These are phyloP conservation scores for Aspergillus versicolor DNA, from an alignment of 2,329 filamentous ascomycete species.

Conservation along the genomic window DNA sequence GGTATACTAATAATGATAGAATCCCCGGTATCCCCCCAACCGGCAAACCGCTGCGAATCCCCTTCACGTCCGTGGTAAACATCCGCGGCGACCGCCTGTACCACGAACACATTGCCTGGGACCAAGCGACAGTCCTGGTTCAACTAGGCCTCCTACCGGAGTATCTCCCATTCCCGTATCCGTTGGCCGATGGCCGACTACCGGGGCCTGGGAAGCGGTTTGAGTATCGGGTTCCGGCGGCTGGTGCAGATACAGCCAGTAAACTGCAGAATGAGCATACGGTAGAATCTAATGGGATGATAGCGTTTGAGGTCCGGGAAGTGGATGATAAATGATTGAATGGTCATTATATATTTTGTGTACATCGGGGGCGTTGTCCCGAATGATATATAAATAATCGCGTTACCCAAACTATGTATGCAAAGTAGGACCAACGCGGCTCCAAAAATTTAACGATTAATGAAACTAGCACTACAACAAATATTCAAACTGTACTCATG, in stretches of 20 bases:
- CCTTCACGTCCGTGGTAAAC: constrained; percentile 65
- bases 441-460: too few relatives aligned
- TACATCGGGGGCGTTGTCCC: neutral
- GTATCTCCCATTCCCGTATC: constrained; percentile 63
- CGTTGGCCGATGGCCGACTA: constrained; percentile 41
- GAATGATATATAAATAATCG: too few relatives aligned
- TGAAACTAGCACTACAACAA: too few relatives aligned
- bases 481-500: too few relatives aligned
- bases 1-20: constrained; percentile 30
- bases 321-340: constrained; percentile 18
- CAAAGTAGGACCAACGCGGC: too few relatives aligned
- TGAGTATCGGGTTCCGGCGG: constrained; percentile 63
- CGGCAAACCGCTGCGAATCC: constrained; percentile 54
- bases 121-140: constrained; percentile 61
- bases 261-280: constrained; percentile 54
- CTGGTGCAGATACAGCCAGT: constrained; percentile 53
- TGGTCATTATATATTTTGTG: neutral
- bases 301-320: constrained; percentile 37
- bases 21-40: constrained; percentile 62
- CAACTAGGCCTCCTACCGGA: constrained; percentile 65
- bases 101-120: constrained; percentile 71
- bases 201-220: constrained; percentile 43
- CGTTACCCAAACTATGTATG: too few relatives aligned
- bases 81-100: constrained; percentile 67
- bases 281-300: constrained; percentile 59